phyloP scores from a whole-genome alignment of 2,329 filamentous ascomycete species.

The Sclerotinia glacialis region DNA sequence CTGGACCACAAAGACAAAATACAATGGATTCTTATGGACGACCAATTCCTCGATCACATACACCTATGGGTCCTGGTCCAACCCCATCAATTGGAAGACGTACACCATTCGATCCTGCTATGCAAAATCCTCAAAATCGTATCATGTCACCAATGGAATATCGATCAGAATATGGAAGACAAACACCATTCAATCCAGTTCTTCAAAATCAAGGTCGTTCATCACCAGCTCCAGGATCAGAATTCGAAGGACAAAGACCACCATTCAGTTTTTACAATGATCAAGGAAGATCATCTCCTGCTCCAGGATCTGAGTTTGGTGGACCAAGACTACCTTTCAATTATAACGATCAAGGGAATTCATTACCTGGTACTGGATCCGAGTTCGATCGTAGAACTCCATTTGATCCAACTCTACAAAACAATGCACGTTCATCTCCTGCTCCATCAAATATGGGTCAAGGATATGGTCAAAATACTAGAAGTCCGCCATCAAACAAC shows the following conservation, averaged over 20 bases:
- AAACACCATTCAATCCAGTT: constrained; percentile 1
- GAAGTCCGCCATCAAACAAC: neutral
- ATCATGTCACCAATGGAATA: constrained; percentile 1
- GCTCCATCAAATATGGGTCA: constrained; percentile 1
- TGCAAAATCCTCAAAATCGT: constrained; percentile 17
- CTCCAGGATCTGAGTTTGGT: neutral
- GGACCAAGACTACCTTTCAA: constrained; percentile 2
- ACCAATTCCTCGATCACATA: constrained; percentile 36
- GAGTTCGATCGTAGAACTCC: constrained; percentile 3
- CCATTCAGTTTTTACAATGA: neutral
- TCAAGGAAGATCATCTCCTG: constrained; percentile 5
- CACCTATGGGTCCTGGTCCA: constrained; percentile 29
- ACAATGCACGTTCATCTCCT: neutral
- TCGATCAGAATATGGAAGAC: constrained; percentile 13
- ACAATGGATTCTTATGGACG: constrained; percentile 32
- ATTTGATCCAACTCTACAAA: constrained; percentile 15
- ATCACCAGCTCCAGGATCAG: constrained; percentile 7
- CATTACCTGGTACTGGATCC: neutral
- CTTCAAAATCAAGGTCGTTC: constrained; percentile 9
- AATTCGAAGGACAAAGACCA: constrained; percentile 3
- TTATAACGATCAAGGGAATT: constrained; percentile 4
- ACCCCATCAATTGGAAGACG: constrained; percentile 33
- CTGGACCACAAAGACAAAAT: constrained; percentile 20
- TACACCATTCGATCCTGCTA: constrained; percentile 32
- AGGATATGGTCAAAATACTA: neutral